Evolutionary conservation across 208 protist species (phyloP).

Genomic region (Histomonas meleagridis): DNA sequence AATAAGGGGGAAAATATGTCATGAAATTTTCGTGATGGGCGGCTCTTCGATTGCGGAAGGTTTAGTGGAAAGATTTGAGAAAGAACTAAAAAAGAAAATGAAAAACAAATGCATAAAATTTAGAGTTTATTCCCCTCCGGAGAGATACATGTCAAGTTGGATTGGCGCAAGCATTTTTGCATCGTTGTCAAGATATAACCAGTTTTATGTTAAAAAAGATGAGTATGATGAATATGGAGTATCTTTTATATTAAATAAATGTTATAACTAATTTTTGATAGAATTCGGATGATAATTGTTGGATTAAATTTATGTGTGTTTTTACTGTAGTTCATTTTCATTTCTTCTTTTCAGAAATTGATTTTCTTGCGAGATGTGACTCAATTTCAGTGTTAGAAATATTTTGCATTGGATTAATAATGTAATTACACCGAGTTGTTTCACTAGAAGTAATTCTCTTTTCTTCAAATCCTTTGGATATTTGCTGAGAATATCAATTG

Average conservation of each 20-base stretch:
- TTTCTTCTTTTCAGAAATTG: not conserved
- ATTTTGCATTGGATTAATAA: too few relatives aligned
- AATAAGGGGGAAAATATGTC: conserved; percentile 56
- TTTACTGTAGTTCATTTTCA: too few relatives aligned
- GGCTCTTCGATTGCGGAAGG: conserved; percentile 62
- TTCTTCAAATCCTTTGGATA: conserved; percentile 7
- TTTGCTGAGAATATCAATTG: not conserved
- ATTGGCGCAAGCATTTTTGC: conserved; percentile 49
- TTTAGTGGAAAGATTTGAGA: conserved; percentile 83
- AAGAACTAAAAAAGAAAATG: conserved; percentile 57
- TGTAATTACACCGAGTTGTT: not conserved
- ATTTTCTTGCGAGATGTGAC: too few relatives aligned
- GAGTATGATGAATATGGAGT: too few relatives aligned
- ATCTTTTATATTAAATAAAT: too few relatives aligned
- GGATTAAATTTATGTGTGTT: too few relatives aligned
- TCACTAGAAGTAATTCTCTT: not conserved
- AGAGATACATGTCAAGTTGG: conserved; percentile 67
- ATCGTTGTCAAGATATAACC: too few relatives aligned
- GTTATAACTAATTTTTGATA: too few relatives aligned
- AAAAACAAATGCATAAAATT: too few relatives aligned
- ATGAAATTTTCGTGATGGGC: conserved; percentile 55
- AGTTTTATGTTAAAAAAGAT: too few relatives aligned
- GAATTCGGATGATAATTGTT: too few relatives aligned
- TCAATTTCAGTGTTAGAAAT: too few relatives aligned
- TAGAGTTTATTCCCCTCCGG: conserved; percentile 51